Base-by-base conservation (phyloP, 495 filamentous ascomycete species). In the Aspergillus egyptiacus region DNA sequence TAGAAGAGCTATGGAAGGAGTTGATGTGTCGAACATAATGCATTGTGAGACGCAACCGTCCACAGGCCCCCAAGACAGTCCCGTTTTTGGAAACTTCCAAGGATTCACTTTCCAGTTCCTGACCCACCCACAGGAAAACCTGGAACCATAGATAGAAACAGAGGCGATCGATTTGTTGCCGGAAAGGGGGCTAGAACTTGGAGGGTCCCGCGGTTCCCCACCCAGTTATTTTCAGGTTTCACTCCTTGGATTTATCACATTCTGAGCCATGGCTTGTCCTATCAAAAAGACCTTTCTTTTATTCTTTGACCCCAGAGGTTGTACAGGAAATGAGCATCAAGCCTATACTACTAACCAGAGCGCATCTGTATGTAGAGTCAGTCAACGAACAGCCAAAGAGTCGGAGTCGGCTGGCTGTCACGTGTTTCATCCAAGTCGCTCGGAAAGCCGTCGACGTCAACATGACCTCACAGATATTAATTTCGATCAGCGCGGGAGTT, bases 141-240 rank as follows among this genome's bases (percentile, higher is more conserved):
- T 3, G n/a, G 11, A 32, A n/a, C 13, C 35, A 38, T 14, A 39
- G 36, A n/a, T 39, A 39, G 20, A 39, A 39, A 39, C 36, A 39
- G 20, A 24, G n/a, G 13, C 20, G 3, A 27, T 3, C 14, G 36
- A 39, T 39, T 39, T 20, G 36, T 11, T n/a, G 13, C 4, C 2
- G 10, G 8, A 5, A 3, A 9, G 34, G 10, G 25, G 34, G 34
- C 34, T 8, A 37, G 34, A 22, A n/a, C n/a, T n/a, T n/a, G n/a
- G n/a, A n/a, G n/a, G n/a, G n/a, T n/a, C 34, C 22, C 34, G 4
- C 22, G 8, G 19, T n/a, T 19, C 36, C 20, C 36, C 36, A 39
- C 36, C 36, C 31, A 14, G 40, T 43, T 43, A 43, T 43, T 43
- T 43, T 43, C 40, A 32, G 40, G 27, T 43, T 43, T 28, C n/a